These are phyloP conservation scores for Apostasia ramifera DNA, from an alignment of 106 monocot genomes.

Conservation along the genomic window DNA sequence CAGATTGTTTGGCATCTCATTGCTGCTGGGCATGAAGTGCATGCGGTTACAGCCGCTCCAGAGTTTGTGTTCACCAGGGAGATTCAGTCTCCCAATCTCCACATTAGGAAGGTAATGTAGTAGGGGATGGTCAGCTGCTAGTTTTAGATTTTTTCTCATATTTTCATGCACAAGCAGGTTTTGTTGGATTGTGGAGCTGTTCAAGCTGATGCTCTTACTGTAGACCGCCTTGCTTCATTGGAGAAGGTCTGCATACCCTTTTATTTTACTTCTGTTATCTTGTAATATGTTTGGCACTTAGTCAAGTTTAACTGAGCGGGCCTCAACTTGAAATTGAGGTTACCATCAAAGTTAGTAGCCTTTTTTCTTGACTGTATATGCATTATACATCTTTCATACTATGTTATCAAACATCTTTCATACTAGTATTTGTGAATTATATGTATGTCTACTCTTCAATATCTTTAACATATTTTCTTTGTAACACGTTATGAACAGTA, in stretches of 20 bases:
- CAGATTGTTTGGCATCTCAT: slow-evolving; percentile 82
- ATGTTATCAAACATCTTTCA: no score
- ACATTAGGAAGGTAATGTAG: slow-evolving; percentile 69
- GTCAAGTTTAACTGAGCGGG: no score
- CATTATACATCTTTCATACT: no score
- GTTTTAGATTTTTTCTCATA: background rate
- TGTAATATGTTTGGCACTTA: no score
- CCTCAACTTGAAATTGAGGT: no score
- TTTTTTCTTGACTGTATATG: no score
- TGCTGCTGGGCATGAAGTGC: slow-evolving; percentile 73
- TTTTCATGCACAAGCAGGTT: slow-evolving; percentile 18
- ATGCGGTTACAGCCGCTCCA: slow-evolving; percentile 87
- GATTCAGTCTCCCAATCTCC: slow-evolving; percentile 77
- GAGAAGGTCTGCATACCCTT: slow-evolving; percentile 34
- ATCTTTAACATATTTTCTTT: no score
- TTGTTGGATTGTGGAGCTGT: slow-evolving; percentile 75
- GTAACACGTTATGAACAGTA: no score
- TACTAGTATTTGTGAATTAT: no score
- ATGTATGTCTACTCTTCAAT: no score
- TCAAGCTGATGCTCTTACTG: slow-evolving; percentile 77
- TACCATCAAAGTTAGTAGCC: no score
- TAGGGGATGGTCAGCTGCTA: background rate
- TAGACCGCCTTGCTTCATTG: slow-evolving; percentile 64
- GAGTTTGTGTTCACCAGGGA: slow-evolving; percentile 93
- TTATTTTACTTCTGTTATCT: background rate